phyloP scores from a whole-genome alignment of 2,329 filamentous ascomycete genomes.

The Clonostachys sp. region DNA sequence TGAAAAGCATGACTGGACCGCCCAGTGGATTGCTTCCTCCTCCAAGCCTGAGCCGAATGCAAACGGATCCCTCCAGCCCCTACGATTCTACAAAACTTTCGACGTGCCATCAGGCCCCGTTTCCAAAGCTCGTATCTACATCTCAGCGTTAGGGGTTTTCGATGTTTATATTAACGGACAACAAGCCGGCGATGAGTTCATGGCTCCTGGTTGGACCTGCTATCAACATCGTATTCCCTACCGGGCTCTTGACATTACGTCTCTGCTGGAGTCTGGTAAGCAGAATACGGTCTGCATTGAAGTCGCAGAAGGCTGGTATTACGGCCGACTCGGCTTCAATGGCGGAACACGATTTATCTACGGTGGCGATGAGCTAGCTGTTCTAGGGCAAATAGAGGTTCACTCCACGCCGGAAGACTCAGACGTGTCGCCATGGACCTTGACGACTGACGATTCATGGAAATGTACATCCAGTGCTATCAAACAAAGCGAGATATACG shows the following conservation, averaged over 20 bases:
- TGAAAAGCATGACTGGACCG: too few relatives aligned
- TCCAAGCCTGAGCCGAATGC: too few relatives aligned
- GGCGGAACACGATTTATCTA: conserved; percentile 18
- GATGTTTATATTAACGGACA: conserved; percentile 21
- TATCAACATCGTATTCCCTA: conserved; percentile 47
- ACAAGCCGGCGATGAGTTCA: conserved; percentile 26
- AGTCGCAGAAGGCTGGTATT: conserved; percentile 47
- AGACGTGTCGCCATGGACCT: not conserved
- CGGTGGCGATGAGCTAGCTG: conserved; percentile 23
- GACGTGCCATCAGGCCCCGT: not conserved
- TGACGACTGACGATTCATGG: conserved; percentile 32
- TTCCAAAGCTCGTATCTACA: not conserved
- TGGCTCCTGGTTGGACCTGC: conserved; percentile 47
- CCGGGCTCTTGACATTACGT: conserved; percentile 44
- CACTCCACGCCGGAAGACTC: conserved; percentile 18
- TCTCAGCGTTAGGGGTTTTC: not conserved
- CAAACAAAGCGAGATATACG: conserved; percentile 53
- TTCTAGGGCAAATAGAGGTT: conserved; percentile 31
- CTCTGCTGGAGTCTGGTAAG: conserved; percentile 19
- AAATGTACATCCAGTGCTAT: conserved; percentile 33
- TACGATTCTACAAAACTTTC: conserved; percentile 1
- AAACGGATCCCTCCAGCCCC: not conserved
- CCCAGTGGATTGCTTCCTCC: not conserved
- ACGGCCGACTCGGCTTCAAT: conserved; percentile 18
- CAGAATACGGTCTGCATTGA: conserved; percentile 30